Evolutionary conservation across 805 yeast species (phyloP).

Genomic region (Schwanniomyces vanrijiae): DNA sequence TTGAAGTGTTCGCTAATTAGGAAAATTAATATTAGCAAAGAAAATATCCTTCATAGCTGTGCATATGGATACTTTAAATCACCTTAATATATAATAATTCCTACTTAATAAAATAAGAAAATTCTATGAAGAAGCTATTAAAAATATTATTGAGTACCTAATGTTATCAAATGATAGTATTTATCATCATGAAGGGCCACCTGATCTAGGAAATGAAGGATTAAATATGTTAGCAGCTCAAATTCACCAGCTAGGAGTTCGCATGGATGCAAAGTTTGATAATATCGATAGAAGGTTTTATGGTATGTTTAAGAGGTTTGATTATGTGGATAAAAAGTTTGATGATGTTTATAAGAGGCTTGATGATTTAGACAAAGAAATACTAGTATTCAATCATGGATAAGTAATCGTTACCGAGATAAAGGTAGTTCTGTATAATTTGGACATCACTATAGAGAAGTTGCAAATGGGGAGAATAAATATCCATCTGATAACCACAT

Average conservation of each 20-base stretch:
- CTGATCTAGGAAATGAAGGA: background rate
- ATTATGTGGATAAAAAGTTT: background rate
- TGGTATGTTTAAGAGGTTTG: background rate
- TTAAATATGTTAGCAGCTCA: background rate
- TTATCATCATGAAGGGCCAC: background rate
- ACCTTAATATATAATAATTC: no score
- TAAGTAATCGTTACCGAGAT: no score
- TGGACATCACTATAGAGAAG: background rate
- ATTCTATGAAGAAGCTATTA: no score
- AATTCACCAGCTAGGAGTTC: background rate
- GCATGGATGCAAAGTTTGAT: background rate
- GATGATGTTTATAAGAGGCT: no score
- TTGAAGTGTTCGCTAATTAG: no score
- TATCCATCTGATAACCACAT: background rate
- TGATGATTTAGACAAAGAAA: background rate
- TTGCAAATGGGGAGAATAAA: background rate
- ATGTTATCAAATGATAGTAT: no score
- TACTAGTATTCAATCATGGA: no score
- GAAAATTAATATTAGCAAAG: no score
- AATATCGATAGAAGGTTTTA: background rate
- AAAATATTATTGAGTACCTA: no score
- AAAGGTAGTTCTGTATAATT: background rate
- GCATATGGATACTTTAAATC: no score
- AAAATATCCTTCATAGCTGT: no score
- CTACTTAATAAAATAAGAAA: no score